A percentile compares a stretch with the other conserved stretches of the same genome.
phyloP scores from a whole-genome alignment of 148 eudicot species.

The Mesembryanthemum crystallinum region DNA sequence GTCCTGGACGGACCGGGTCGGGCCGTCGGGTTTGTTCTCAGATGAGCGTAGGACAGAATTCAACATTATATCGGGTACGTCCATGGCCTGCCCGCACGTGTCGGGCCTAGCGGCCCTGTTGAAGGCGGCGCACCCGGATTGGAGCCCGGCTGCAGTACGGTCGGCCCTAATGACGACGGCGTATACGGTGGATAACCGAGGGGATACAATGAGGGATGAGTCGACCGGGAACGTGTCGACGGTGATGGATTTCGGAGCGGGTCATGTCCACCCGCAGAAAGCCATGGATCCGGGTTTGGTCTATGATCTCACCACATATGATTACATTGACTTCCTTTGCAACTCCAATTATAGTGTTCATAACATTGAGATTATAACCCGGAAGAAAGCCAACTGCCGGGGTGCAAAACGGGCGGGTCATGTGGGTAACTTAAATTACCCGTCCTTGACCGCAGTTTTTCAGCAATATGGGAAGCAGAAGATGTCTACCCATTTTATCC shows the following conservation, averaged over 20 bases:
- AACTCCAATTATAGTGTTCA: slow-evolving; percentile 63
- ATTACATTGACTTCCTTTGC: slow-evolving; percentile 80
- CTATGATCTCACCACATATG: slow-evolving; percentile 60
- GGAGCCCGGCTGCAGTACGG: slow-evolving; percentile 87
- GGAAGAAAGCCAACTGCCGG: slow-evolving; percentile 55
- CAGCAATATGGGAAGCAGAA: slow-evolving; percentile 65
- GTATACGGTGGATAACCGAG: slow-evolving; percentile 53
- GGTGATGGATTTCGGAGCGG: slow-evolving; percentile 86
- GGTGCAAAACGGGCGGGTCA: slow-evolving; percentile 69
- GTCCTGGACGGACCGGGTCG: slow-evolving; percentile 71
- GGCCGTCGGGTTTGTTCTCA: slow-evolving; percentile 62
- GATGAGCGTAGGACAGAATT: slow-evolving; percentile 71
- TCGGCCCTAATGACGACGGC: slow-evolving; percentile 91
- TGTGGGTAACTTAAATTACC: slow-evolving; percentile 82
- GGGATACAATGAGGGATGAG: slow-evolving; percentile 60
- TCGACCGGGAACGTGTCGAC: slow-evolving; percentile 65
- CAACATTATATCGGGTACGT: slow-evolving; percentile 85
- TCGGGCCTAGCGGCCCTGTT: slow-evolving; percentile 78
- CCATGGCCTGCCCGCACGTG: slow-evolving; percentile 97
- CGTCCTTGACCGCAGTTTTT: slow-evolving; percentile 65
- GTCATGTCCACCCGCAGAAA: slow-evolving; percentile 85
- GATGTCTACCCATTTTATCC: slow-evolving; percentile 73
- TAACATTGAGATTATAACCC: slow-evolving; percentile 61
- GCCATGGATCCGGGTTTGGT: slow-evolving; percentile 91
- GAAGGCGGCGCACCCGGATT: slow-evolving; percentile 87